These are phyloP conservation scores for Boletellus ananiceps DNA, from an alignment of 768 basidiomycete species.

Conservation along the genomic window DNA sequence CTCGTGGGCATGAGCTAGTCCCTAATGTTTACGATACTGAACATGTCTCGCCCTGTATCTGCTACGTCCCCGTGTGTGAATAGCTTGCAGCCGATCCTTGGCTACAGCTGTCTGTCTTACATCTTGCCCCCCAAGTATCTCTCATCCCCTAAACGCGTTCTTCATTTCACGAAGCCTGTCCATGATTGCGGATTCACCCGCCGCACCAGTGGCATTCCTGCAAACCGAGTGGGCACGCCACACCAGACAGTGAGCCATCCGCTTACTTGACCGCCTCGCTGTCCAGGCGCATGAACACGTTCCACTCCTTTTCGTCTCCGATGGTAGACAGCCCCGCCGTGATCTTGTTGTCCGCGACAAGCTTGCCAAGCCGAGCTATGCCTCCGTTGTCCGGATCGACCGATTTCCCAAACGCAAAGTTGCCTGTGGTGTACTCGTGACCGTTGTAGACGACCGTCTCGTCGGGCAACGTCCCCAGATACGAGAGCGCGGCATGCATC, in stretches of 20 bases:
- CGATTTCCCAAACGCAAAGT: constrained; percentile 62
- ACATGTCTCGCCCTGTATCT: neutral
- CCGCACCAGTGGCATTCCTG: constrained; percentile 49
- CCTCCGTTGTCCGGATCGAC: constrained; percentile 62
- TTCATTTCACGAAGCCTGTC: constrained; percentile 74
- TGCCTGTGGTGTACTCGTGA: constrained; percentile 86
- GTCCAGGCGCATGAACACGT: constrained; percentile 86
- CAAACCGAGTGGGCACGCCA: neutral
- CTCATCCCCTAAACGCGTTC: constrained; percentile 73
- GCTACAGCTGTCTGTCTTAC: no score
- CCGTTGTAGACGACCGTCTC: constrained; percentile 82
- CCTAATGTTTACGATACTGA: constrained; percentile 7
- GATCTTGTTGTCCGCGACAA: constrained; percentile 53
- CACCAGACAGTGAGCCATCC: neutral
- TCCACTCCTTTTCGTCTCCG: constrained; percentile 91
- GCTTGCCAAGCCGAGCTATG: constrained; percentile 52
- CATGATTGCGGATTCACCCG: constrained; percentile 57
- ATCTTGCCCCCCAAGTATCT: no score
- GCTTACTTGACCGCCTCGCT: constrained; percentile 61
- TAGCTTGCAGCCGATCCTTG: no score
- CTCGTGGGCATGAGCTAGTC: constrained; percentile 43
- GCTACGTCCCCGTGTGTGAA: neutral
- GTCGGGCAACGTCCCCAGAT: constrained; percentile 70
- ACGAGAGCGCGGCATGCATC: constrained; percentile 73
- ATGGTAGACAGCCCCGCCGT: constrained; percentile 86